These are phyloP conservation scores for Pouteria campechiana DNA, from an alignment of 179 eudicot species.

Conservation along the genomic window DNA sequence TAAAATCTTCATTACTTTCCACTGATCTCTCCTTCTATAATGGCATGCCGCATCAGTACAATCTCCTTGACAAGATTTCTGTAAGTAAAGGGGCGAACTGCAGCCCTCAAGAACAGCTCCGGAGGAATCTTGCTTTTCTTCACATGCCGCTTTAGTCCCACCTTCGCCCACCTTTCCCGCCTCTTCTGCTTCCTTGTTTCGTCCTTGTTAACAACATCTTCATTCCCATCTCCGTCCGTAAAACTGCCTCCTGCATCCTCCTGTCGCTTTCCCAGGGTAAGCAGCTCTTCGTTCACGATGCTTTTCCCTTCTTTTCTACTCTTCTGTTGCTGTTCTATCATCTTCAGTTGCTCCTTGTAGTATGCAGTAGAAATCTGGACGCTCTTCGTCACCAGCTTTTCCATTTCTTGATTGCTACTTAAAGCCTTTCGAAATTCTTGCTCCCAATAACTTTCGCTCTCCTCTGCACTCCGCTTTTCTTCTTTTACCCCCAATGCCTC, in stretches of 20 bases:
- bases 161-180: slow-evolving; percentile 56
- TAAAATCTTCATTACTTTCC: slow-evolving; percentile 15
- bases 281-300: slow-evolving; percentile 22
- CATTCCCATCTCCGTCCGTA: no score
- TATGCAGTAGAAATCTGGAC: slow-evolving; percentile 23
- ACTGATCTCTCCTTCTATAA: slow-evolving; percentile 76
- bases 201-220: no score
- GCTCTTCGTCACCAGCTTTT: slow-evolving; percentile 43
- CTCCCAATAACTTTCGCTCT: slow-evolving; percentile 61
- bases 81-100: slow-evolving; percentile 84
- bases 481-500: slow-evolving; percentile 34
- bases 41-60: slow-evolving; percentile 73
- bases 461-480: slow-evolving; percentile 32
- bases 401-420: slow-evolving; percentile 73
- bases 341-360: slow-evolving; percentile 39
- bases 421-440: slow-evolving; percentile 70
- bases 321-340: slow-evolving; percentile 11
- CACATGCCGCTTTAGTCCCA: no score
- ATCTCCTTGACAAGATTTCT: slow-evolving; percentile 92
- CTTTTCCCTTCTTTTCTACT: not conserved
- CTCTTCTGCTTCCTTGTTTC: slow-evolving; percentile 68
- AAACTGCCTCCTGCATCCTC: slow-evolving; percentile 56
- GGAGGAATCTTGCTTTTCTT: slow-evolving; percentile 85
- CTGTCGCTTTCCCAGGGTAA: slow-evolving; percentile 52
- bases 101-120: slow-evolving; percentile 69